phyloP scores from a whole-genome alignment of 148 eudicot genomes.

The Persicaria tinctoria region DNA sequence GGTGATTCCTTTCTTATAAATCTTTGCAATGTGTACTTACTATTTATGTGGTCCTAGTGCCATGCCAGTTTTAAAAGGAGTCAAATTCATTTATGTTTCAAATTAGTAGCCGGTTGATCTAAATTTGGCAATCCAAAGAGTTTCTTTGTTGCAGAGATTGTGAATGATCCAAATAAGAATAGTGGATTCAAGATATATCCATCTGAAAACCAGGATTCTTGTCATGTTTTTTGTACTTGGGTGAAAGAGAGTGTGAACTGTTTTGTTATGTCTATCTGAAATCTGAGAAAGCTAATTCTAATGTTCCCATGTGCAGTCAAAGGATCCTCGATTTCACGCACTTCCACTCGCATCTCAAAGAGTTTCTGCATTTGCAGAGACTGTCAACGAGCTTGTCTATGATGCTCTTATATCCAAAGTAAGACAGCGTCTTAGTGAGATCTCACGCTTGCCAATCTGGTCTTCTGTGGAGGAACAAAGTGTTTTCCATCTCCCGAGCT shows the following conservation, averaged over 20 bases:
- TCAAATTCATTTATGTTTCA: neutral
- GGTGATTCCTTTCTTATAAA: constrained; percentile 28
- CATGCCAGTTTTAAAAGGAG: neutral
- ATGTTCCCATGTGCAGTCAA: constrained; percentile 50
- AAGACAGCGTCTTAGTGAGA: constrained; percentile 69
- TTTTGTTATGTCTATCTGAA: neutral
- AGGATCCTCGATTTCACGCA: constrained; percentile 96
- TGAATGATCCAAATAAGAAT: neutral
- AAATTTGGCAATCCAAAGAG: neutral
- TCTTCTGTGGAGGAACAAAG: constrained; percentile 71
- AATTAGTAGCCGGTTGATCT: neutral
- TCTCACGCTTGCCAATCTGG: constrained; percentile 80
- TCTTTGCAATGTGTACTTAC: neutral
- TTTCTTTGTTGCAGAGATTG: neutral
- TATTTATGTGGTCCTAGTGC: neutral
- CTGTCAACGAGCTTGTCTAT: constrained; percentile 90
- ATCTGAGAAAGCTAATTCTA: neutral
- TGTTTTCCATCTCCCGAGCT: constrained; percentile 76
- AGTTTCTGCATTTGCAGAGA: constrained; percentile 76
- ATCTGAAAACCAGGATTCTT: neutral
- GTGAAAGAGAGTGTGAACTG: neutral
- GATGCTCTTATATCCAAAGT: constrained; percentile 91
- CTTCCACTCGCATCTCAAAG: constrained; percentile 87
- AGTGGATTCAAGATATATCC: neutral
- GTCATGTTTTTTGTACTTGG: neutral